These are phyloP conservation scores for Heracleum sosnowskyi DNA, from an alignment of 129 eudicot genomes.

Conservation along the genomic window DNA sequence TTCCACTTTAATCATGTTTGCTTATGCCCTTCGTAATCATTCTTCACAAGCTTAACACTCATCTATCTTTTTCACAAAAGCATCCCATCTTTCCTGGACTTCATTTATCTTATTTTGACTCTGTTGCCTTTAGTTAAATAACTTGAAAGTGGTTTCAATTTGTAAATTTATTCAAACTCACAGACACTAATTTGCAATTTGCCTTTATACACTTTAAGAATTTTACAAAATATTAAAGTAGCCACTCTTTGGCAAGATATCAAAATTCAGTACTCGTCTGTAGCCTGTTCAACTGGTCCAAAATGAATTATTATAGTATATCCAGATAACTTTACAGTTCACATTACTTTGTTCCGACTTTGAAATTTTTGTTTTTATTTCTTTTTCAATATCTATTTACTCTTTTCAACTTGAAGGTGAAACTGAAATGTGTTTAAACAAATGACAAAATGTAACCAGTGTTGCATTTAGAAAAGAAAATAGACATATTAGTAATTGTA, in stretches of 20 bases:
- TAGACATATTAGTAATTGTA: too few species aligned
- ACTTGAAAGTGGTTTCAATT: too few species aligned
- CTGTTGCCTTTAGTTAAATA: not conserved
- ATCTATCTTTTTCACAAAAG: not conserved
- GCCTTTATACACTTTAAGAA: not conserved
- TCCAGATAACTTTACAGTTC: slow-evolving; percentile 3
- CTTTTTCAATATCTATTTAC: not conserved
- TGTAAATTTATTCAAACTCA: not conserved
- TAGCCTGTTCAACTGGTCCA: slow-evolving; percentile 1
- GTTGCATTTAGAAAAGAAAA: not conserved
- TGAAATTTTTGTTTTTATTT: not conserved
- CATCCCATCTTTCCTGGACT: not conserved
- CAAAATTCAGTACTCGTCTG: not conserved
- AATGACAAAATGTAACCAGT: not conserved
- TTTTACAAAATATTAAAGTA: not conserved
- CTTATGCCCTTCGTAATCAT: slow-evolving; percentile 1
- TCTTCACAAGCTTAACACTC: slow-evolving; percentile 1
- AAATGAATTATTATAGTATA: slow-evolving; percentile 1
- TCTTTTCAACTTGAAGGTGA: not conserved
- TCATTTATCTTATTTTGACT: too few species aligned
- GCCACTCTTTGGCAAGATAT: not conserved
- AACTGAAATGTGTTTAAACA: too few species aligned
- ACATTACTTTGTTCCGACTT: not conserved
- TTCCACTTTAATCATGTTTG: not conserved
- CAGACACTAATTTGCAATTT: not conserved